phyloP scores from a whole-genome alignment of 768 basidiomycete species.

The Lactarius deliciosus region DNA sequence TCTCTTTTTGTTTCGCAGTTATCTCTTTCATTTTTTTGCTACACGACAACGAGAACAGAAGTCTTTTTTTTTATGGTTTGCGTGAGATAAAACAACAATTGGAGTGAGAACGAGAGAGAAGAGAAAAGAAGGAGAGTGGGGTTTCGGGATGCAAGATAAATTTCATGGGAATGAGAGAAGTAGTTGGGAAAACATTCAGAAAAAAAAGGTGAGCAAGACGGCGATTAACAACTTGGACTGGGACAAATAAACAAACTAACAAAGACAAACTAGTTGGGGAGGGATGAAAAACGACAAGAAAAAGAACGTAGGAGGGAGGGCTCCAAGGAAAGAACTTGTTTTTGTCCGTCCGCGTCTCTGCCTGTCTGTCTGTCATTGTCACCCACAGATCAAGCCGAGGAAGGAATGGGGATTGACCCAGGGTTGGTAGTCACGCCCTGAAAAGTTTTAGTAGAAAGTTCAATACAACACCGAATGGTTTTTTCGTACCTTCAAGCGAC shows the following conservation, averaged over 20 bases:
- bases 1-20: not conserved
- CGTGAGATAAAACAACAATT: conserved; percentile 2
- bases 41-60: not conserved
- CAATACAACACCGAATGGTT: conserved; percentile 6
- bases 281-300: not conserved
- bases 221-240: not conserved
- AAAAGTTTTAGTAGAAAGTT: no score
- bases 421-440: conserved; percentile 16
- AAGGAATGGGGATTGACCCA: conserved; percentile 5
- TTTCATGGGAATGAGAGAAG: not conserved
- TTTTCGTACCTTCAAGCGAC: conserved; percentile 66
- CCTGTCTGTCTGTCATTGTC: not conserved
- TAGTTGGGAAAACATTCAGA: not conserved
- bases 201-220: not conserved
- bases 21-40: not conserved
- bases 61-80: not conserved
- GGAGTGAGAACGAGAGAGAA: not conserved
- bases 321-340: no score
- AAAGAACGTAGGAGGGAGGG: not conserved
- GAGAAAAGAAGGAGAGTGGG: not conserved
- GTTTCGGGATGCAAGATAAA: not conserved
- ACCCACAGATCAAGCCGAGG: not conserved
- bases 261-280: no score
- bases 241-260: no score
- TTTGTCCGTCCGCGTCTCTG: not conserved